Evolutionary conservation across 306 rosid species (phyloP), one percentile per base, ranked within the genome.

Genomic region (Prunus campanulata): DNA sequence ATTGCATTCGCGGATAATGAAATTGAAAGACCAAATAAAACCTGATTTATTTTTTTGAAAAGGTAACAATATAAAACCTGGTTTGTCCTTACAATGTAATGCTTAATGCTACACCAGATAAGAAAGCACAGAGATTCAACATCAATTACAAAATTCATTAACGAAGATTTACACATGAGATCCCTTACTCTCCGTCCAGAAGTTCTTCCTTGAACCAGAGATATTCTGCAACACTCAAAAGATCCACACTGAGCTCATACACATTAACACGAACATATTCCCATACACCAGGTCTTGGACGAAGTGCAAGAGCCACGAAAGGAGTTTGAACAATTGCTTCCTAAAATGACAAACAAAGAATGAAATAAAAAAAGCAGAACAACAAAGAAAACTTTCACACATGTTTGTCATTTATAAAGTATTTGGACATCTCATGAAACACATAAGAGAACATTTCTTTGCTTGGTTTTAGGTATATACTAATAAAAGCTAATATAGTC

Each of bases 201-300:
- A 92, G 96, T 76, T 84, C 89, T 85, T 92, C 97, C 70, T 92
- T 92, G 78, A 90, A 86, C 32, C 69, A 62, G 73, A 92, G 95
- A 85, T 85, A 92, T 71, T 92, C 96, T 59, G 97, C 68, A 39
- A 90, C 89, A n/a, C 77, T 82, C 71, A 92, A 75, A 72, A 88
- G 95, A 78, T 92, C 97, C 78, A 90, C 95, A 1, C 73, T 92
- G 79, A 92, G 95, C 74, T 92, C 93, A 39, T 64, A 63, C 74
- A 87, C 87, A 81, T 92, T 90, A 70, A 92, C 91, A 70, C 91
- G 97, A 32, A 90, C 91, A 78, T 85, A 90, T 80, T 92, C 95
- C 82, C 96, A 88, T 47, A 90, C 91, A 76, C 96, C 96, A 77
- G 96, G 91, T 44, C 93, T 87, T 39, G 93, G 96, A 30, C 96